Evolutionary conservation across 768 basidiomycete species (phyloP).

Genomic region (Mrakia hoshinonis): DNA sequence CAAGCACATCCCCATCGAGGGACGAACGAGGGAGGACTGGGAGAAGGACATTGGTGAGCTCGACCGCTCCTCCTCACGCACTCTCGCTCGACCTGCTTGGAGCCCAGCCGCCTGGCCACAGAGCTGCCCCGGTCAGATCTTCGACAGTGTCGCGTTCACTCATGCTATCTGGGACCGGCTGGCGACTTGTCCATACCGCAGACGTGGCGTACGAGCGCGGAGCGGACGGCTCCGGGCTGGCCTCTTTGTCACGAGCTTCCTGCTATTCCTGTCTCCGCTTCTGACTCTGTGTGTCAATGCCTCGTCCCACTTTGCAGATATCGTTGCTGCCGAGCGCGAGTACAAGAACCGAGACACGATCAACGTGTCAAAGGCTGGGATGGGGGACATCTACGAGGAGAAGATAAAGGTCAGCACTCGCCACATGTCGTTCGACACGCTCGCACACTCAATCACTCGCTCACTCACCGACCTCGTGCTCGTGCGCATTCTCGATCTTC

Average conservation of each 20-base stretch:
- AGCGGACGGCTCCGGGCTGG: no score
- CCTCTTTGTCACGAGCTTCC: no score
- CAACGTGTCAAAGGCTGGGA: slow-evolving; percentile 63
- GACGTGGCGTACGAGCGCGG: no score
- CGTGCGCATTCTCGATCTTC: background rate
- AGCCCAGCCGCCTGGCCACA: no score
- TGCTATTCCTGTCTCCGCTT: background rate
- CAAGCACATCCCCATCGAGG: slow-evolving; percentile 58
- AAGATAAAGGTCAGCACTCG: slow-evolving; percentile 59
- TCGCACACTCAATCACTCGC: background rate
- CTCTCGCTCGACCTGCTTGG: background rate
- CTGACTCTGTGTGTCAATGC: background rate
- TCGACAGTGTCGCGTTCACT: no score
- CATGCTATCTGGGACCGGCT: no score
- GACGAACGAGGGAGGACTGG: slow-evolving; percentile 45
- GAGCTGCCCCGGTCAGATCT: no score
- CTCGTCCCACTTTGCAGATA: slow-evolving; percentile 45
- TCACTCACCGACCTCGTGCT: background rate
- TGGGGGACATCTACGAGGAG: slow-evolving; percentile 74
- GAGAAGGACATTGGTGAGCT: slow-evolving; percentile 26
- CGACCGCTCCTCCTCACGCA: background rate
- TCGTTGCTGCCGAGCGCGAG: slow-evolving; percentile 55
- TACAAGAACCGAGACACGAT: slow-evolving; percentile 81
- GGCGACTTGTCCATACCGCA: no score
- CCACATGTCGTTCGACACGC: background rate